Evolutionary conservation across 176 grass and related monocot genomes (phyloP).

Genomic region (Musa beccarii): DNA sequence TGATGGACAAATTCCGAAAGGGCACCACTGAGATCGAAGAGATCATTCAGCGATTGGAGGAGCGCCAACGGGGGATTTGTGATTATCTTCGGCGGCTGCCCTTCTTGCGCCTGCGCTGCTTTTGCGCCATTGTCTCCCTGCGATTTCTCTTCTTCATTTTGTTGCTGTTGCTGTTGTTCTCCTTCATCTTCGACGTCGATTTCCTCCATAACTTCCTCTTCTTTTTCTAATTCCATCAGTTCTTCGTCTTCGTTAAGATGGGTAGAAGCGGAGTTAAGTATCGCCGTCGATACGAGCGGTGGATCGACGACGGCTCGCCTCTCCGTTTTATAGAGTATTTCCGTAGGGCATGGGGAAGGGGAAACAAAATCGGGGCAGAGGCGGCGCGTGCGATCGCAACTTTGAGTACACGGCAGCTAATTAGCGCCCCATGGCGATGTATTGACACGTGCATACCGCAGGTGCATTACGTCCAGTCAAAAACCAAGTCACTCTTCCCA

Average conservation of each 20-base stretch:
- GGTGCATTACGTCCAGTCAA: too few relatives aligned
- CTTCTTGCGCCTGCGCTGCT: neutral
- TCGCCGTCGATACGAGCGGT: neutral
- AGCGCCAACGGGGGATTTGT: neutral
- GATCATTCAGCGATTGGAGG: constrained; percentile 8
- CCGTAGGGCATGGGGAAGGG: neutral
- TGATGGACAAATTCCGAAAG: constrained; percentile 37
- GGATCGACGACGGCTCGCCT: neutral
- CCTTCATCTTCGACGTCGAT: neutral
- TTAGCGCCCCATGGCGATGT: too few relatives aligned
- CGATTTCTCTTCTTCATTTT: neutral
- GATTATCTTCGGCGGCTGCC: neutral
- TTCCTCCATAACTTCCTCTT: neutral
- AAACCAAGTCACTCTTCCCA: too few relatives aligned
- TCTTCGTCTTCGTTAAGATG: neutral
- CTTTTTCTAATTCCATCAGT: neutral
- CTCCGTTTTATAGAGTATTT: neutral
- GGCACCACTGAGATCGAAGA: constrained; percentile 22
- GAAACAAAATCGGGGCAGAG: neutral
- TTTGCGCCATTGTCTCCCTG: neutral
- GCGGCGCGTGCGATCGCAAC: neutral
- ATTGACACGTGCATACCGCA: too few relatives aligned
- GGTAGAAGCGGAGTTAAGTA: neutral
- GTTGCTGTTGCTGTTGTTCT: neutral
- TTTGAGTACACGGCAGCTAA: too few relatives aligned